These are phyloP conservation scores for Neoscytalidium dimidiatum DNA, from an alignment of 2,329 filamentous ascomycete species.

Conservation along the genomic window DNA sequence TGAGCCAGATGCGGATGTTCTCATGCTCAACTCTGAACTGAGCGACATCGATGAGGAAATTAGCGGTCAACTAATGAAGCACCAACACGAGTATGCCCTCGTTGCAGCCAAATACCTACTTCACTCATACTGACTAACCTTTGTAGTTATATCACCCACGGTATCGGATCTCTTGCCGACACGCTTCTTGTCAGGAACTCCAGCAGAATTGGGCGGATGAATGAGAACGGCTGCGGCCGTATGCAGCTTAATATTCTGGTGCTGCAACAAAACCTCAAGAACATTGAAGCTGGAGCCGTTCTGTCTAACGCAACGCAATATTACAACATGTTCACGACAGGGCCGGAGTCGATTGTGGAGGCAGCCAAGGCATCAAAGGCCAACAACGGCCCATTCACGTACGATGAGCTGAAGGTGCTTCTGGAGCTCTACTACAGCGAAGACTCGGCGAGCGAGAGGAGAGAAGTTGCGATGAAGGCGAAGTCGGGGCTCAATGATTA, in stretches of 20 bases:
- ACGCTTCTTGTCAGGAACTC: conserved; percentile 26
- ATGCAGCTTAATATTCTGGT: conserved; percentile 95
- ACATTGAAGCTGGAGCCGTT: conserved; percentile 73
- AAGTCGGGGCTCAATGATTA: conserved; percentile 71
- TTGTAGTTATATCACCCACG: conserved; percentile 41
- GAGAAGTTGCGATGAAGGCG: conserved; percentile 67
- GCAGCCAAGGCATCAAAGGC: conserved; percentile 55
- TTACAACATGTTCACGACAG: conserved; percentile 67
- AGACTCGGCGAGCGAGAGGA: conserved; percentile 64
- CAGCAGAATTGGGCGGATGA: conserved; percentile 47
- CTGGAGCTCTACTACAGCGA: conserved; percentile 44
- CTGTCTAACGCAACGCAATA: conserved; percentile 66
- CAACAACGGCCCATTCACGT: conserved; percentile 35
- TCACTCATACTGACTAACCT: neutral
- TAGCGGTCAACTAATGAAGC: conserved; percentile 68
- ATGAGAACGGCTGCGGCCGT: conserved; percentile 76
- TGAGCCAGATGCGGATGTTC: conserved; percentile 76
- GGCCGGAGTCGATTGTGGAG: conserved; percentile 65
- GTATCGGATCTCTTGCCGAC: conserved; percentile 23
- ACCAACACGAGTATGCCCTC: conserved; percentile 52
- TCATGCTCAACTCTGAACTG: conserved; percentile 81
- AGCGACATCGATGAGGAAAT: conserved; percentile 86
- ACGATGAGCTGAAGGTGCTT: conserved; percentile 43
- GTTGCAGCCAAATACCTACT: neutral
- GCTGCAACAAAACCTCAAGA: conserved; percentile 94